Evolutionary conservation across 805 yeast genomes (phyloP).

Genomic region (Metschnikowia lochheadii): DNA sequence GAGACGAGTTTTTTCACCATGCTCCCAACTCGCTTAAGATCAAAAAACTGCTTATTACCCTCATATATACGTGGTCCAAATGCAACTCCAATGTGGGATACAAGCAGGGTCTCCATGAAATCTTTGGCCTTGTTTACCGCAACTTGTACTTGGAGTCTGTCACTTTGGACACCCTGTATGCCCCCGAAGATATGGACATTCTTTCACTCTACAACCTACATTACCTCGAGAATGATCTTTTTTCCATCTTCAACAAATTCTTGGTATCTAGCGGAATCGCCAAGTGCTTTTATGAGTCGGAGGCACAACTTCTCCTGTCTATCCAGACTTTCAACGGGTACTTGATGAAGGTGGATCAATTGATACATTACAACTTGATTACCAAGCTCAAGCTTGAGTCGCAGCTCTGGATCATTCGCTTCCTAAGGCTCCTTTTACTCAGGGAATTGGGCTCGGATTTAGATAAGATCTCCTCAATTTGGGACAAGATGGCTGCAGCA

Average conservation of each 20-base stretch:
- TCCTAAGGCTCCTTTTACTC: constrained; percentile 42
- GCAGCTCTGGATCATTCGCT: constrained; percentile 54
- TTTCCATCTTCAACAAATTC: constrained; percentile 40
- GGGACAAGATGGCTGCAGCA: constrained; percentile 47
- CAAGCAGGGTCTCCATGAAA: constrained; percentile 54
- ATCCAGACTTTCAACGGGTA: constrained; percentile 46
- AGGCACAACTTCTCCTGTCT: constrained; percentile 39
- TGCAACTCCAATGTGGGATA: constrained; percentile 37
- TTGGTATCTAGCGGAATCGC: constrained; percentile 40
- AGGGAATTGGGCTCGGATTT: constrained; percentile 45
- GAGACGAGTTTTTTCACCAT: constrained; percentile 28
- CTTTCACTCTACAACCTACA: constrained; percentile 35
- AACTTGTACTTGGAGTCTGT: constrained; percentile 36
- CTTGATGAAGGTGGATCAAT: constrained; percentile 48
- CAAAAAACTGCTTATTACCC: constrained; percentile 35
- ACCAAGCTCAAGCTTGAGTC: constrained; percentile 45
- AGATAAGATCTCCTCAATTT: constrained; percentile 32
- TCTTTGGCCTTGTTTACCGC: constrained; percentile 45
- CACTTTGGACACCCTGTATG: constrained; percentile 11
- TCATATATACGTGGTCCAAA: constrained; percentile 48
- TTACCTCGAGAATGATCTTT: constrained; percentile 41
- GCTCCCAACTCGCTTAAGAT: constrained; percentile 15
- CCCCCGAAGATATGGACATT: constrained; percentile 31
- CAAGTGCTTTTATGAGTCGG: constrained; percentile 31
- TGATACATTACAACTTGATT: constrained; percentile 42